Base-by-base conservation (phyloP, 352 stramenopile species). In the Lagenidium giganteum region DNA sequence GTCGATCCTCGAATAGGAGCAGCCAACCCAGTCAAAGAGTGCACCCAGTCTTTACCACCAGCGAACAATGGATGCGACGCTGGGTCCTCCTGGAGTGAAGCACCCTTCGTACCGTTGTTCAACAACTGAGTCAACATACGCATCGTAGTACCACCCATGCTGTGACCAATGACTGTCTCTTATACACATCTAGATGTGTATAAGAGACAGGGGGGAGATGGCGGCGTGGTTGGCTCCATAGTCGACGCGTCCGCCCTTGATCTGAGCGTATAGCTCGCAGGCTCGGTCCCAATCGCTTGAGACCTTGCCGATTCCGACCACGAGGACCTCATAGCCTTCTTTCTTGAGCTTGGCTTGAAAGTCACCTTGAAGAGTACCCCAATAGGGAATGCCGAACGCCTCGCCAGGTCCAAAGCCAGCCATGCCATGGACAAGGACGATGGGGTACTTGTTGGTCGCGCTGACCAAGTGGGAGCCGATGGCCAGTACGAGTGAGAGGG, bases 251-350 rank as follows among this genome's bases (percentile, higher is more conserved):
- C 39, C 44, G 21, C 56, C 56, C 35, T 58, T 57, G 22, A 66
- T 52, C 18, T 59, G 45, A 8, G 56, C 51, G 38, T 57, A 66
- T 1, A 66, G 29, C 48, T 66, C 56, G 29, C 51, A 62, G 3
- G 56, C 56, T 18, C 56, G 56, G 28, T 66, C 56, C 55, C 55
- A 64, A 38, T 64, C 56, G 17, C 34, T 52, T 2, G 36, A 56
- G 28, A 64, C 32, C 24, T 34, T 28, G 29, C 47, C 42, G 23
- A 64, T 24, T 12, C 11, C 24, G 6, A 42, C 49, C 9, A 18
- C 20, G 13, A 42, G 35, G 7, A 55, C 45, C 14, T 8, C 49
- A 37, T 59, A 58, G 17, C 58, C 55, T 20, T 56, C 14, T 4
- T 31, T 31, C 21, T 45, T 14, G n/a, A 67, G 50, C 27, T 57